Conservation (phyloP, 2,329 filamentous ascomycete species). For the Raffaelea arxii region DNA sequence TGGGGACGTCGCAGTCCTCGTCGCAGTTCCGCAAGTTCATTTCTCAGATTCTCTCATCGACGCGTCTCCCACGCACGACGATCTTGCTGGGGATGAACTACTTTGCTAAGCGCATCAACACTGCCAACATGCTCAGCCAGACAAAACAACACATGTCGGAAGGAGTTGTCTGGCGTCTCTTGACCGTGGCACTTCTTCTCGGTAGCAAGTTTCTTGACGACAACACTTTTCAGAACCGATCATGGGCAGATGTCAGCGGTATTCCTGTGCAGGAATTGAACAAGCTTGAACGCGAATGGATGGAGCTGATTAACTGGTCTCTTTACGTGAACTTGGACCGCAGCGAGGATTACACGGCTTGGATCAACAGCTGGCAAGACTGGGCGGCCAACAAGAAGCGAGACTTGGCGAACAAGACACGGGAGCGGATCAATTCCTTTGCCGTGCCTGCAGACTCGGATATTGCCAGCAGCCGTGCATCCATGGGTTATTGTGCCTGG, state of each 20-base stretch:
- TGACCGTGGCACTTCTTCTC: slow-evolving; percentile 75
- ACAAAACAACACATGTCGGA: slow-evolving; percentile 45
- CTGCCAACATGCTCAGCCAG: slow-evolving; percentile 46
- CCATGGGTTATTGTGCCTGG: slow-evolving; percentile 32
- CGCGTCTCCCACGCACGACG: slow-evolving; percentile 79
- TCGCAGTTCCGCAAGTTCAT: slow-evolving; percentile 85
- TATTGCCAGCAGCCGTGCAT: slow-evolving; percentile 22
- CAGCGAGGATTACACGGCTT: slow-evolving; percentile 59
- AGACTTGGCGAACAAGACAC: slow-evolving; percentile 34
- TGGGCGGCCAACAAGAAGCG: slow-evolving; percentile 48
- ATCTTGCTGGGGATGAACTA: slow-evolving; percentile 89
- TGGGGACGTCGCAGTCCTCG: slow-evolving; percentile 39
- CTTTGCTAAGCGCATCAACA: slow-evolving; percentile 71
- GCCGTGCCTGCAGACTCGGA: slow-evolving; percentile 39
- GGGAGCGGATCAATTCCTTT: slow-evolving; percentile 39
- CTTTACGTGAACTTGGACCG: slow-evolving; percentile 78
- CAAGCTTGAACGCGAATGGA: slow-evolving; percentile 78
- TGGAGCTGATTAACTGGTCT: slow-evolving; percentile 70
- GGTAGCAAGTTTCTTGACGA: slow-evolving; percentile 95
- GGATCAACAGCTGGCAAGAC: slow-evolving; percentile 50
- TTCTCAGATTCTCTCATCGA: slow-evolving; percentile 80
- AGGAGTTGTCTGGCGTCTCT: slow-evolving; percentile 75
- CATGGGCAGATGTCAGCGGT: slow-evolving; percentile 91
- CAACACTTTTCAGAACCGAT: slow-evolving; percentile 95
- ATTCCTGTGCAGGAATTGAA: slow-evolving; percentile 80